Evolutionary conservation across 1,284 basidiomycete species (phyloP), one percentile per base, ranked within the genome.

Genomic region (Apiotrichum siamense): DNA sequence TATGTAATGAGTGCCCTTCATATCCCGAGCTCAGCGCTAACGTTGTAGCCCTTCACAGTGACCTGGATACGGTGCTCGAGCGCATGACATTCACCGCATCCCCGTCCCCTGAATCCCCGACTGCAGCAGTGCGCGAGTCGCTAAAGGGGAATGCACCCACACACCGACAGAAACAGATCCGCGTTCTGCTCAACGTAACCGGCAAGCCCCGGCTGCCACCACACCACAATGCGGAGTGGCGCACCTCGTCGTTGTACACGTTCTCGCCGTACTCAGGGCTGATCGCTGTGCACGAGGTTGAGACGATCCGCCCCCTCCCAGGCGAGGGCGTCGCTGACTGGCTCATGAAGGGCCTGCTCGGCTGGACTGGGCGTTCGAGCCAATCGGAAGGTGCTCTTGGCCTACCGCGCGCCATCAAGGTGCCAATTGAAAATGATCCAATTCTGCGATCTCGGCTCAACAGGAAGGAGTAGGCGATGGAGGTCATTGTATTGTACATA

Each of bases 301-400:
- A 76, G 59, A 68, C 67, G 12, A 73, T 76, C 56, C 64, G 73
- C 10, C 74, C 74, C 2, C 45, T 72, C 24, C 74, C 74, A 0
- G 70, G 72, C 50, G 73, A 76, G 55, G 71, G 70, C 17, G 73
- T 74, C 7, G 62, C 59, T 1, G 69, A 69, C 41, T 75, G 72
- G 73, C 56, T 75, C 15, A 63, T 63, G 57, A 57, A 60, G 9
- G 54, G 64, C 18, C 52, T 74, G 15, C 58, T 70, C 39, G 68
- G 69, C 3, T 71, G 44, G 44, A 45, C 44, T 3, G 65, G 63
- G 59, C 63, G 20, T 24, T 31, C 17, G 24, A 21, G n/a, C 25
- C 26, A 20, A 2, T 10, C 45, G 10, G 45, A 47, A 27, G 45
- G 45, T 10, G 44, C 44, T n/a, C 7, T 47, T 15, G 9, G 31